These are phyloP conservation scores for Bipolaris bicolor DNA, from an alignment of 2,329 filamentous ascomycete species.

Conservation along the genomic window DNA sequence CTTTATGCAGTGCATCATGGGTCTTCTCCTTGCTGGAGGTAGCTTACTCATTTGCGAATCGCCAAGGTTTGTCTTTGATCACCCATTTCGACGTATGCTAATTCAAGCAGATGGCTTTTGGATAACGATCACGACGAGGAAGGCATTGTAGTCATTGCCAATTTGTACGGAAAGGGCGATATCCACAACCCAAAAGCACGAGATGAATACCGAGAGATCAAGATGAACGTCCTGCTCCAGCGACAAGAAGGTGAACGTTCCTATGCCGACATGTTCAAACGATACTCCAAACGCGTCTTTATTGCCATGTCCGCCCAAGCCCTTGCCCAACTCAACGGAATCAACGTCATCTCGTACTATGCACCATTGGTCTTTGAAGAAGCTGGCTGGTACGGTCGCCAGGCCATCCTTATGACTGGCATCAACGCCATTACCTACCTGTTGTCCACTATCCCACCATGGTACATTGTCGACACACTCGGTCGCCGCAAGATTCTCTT, in stretches of 20 bases:
- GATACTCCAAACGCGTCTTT: slow-evolving; percentile 89
- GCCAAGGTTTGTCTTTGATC: slow-evolving; percentile 70
- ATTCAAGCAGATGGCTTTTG: slow-evolving; percentile 77
- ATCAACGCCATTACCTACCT: slow-evolving; percentile 94
- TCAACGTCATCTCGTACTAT: slow-evolving; percentile 99
- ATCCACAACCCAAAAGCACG: slow-evolving; percentile 91
- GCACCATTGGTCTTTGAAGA: slow-evolving; percentile 95
- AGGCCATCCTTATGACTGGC: slow-evolving; percentile 95
- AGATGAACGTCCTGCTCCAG: slow-evolving; percentile 93
- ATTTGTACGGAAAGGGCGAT: slow-evolving; percentile 93
- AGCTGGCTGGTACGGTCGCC: slow-evolving; percentile 90
- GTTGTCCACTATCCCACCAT: slow-evolving; percentile 89
- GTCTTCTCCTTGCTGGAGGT: slow-evolving; percentile 79
- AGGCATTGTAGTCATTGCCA: slow-evolving; percentile 97
- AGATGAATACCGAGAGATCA: slow-evolving; percentile 97
- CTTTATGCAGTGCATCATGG: slow-evolving; percentile 94
- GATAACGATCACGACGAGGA: slow-evolving; percentile 99
- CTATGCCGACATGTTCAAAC: slow-evolving; percentile 92
- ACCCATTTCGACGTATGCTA: slow-evolving; percentile 10
- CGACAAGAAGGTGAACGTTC: slow-evolving; percentile 93
- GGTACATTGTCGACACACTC: slow-evolving; percentile 95
- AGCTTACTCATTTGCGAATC: slow-evolving; percentile 96
- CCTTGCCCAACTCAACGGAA: slow-evolving; percentile 94
- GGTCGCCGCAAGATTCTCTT: slow-evolving; percentile 88
- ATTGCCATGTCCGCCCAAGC: slow-evolving; percentile 99